Evolutionary conservation across 176 grass and related monocot genomes (phyloP), one percentile per base, ranked within the genome.

Genomic region (Oryza brachyantha): DNA sequence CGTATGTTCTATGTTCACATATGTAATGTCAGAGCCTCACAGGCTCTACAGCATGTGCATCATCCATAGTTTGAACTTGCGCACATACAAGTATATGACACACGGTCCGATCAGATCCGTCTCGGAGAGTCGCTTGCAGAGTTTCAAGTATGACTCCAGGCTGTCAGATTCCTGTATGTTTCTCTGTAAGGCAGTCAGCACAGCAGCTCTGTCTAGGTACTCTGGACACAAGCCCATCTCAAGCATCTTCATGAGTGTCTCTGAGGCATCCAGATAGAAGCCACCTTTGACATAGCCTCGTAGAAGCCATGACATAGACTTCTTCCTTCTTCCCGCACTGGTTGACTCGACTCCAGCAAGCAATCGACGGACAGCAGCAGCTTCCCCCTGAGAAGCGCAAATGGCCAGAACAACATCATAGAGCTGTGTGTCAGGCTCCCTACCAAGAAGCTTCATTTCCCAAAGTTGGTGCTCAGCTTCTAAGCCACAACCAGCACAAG

Each of bases 301-400:
- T 42, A 97, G 81, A 26, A 97, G 85, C 91, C 91, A 94, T 88
- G 94, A 97, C 61, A 97, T 72, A 5, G 91, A 86, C 37, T 92
- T 94, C 84, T 97, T 94, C 66, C 82, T 92, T 78, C 75, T 79
- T 68, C 83, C 81, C 0, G 80, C 65, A 48, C 89, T 92, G 66
- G 77, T 84, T n/a, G 89, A 90, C 68, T 92, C 89, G 6, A 90
- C 79, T 67, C 94, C 91, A 41, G 91, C 76, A 42, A 97, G 87
- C 64, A 97, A 82, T 76, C 91, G 80, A 28, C 82, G 67, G 19
- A 97, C 83, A 12, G 91, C 86, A 80, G 82, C 77, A 21, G 48
- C 84, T 82, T 97, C 94, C 43, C 93, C 93, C 79, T 97, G 94
- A 57, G 91, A 97, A 68, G 94, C 94, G 55, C 94, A 97, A 42